Evolutionary conservation across 495 filamentous ascomycete species (phyloP), one percentile per base, ranked within the genome.

Genomic region (Xylaria venustula): DNA sequence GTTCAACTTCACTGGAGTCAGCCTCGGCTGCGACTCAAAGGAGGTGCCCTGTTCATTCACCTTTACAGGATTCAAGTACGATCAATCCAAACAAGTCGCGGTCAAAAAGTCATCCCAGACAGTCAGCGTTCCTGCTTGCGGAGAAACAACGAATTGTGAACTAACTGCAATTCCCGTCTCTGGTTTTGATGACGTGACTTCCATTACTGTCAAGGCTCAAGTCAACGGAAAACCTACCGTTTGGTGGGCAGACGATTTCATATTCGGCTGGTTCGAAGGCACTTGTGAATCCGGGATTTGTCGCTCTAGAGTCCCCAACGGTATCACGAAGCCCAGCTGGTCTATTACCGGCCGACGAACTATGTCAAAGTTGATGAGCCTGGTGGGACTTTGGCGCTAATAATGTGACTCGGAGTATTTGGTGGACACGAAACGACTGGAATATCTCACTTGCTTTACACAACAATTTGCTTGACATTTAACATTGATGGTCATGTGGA

Each of bases 181-280:
- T 17, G 63, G 65, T 2, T 79, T 77, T 46, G 57, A 70, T 37
- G 72, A 71, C 23, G 50, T 81, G 51, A 79, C 73, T 14, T 71
- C 75, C 2, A 51, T 81, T 61, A 70, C 71, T 42, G 65, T 81
- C 22, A 64, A 65, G 1, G 37, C 73, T 12, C 68, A 69, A 22
- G 65, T 67, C n/a, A 60, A 68, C 7, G 67, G 58, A 14, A 44
- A 70, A 20, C 34, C 68, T 15, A 67, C 60, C 26, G 60, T 51
- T 9, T 79, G 76, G 77, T 79, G 77, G 78, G 71, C 64, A 15
- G 77, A 79, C 48, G 75, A 81, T 58, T 58, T 79, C 48, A 62
- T 73, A 23, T 58, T 79, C 47, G 69, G 74, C 22, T 79, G 78
- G 77, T 69, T 73, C 7, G 68, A 79, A 60, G 71, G 75, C 54